Evolutionary conservation across 2,329 filamentous ascomycete species (phyloP).

Genomic region (Fulvia fulva): DNA sequence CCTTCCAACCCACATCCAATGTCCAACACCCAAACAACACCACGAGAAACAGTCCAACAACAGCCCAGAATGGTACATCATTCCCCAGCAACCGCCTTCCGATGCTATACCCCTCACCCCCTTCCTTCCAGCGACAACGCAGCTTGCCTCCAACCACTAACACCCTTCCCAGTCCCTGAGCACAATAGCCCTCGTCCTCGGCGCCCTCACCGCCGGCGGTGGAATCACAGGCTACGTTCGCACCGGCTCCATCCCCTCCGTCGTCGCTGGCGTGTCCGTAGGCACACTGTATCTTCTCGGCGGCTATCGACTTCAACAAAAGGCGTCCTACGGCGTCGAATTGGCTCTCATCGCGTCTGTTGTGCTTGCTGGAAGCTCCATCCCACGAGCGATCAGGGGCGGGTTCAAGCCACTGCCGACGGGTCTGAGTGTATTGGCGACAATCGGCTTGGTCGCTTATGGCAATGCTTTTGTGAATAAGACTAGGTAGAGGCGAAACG

Average conservation of each 20-base stretch:
- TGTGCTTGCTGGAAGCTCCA: slow-evolving; percentile 76
- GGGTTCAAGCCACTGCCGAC: slow-evolving; percentile 75
- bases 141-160: not conserved
- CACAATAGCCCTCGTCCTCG: slow-evolving; percentile 70
- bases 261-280: slow-evolving; percentile 79
- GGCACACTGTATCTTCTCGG: slow-evolving; percentile 75
- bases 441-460: slow-evolving; percentile 75
- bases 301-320: slow-evolving; percentile 72
- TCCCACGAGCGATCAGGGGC: slow-evolving; percentile 79
- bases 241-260: slow-evolving; percentile 80
- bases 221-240: slow-evolving; percentile 82
- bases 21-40: not conserved
- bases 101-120: too few relatives aligned
- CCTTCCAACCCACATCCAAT: not conserved
- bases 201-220: slow-evolving; percentile 76
- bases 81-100: too few relatives aligned
- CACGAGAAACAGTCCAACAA: not conserved
- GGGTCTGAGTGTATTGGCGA: slow-evolving; percentile 71
- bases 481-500: slow-evolving; percentile 10
- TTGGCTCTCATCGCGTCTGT: slow-evolving; percentile 81
- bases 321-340: slow-evolving; percentile 78
- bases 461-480: slow-evolving; percentile 58
- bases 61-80: slow-evolving; percentile 1
- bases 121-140: not conserved
- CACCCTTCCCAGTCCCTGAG: slow-evolving; percentile 13